Conservation (phyloP, 2,329 filamentous ascomycete genomes). For the Fusarium praegraminearum region DNA sequence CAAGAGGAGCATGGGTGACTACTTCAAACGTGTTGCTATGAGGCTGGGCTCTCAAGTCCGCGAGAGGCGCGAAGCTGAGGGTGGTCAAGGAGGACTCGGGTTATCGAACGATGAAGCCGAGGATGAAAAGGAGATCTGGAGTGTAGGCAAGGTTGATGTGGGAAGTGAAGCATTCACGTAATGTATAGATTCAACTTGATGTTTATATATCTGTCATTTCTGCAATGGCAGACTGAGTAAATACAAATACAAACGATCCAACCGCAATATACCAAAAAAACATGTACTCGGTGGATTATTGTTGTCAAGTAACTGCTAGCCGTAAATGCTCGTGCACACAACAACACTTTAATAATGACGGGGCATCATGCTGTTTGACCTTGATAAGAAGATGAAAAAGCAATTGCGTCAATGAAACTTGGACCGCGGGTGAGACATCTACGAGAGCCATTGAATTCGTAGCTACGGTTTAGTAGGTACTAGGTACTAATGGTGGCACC, state of each 20-base stretch:
- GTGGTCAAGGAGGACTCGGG: conserved; percentile 86
- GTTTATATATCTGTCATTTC: background rate
- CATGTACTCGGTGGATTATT: background rate
- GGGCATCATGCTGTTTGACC: background rate
- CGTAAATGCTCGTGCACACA: no score
- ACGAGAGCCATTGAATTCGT: no score
- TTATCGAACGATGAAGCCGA: conserved; percentile 91
- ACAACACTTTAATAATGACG: background rate
- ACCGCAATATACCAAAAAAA: background rate
- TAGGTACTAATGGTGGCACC: no score
- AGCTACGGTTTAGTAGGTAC: no score
- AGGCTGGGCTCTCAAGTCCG: conserved; percentile 87
- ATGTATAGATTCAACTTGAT: background rate
- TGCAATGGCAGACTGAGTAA: background rate
- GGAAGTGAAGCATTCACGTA: conserved; percentile 44
- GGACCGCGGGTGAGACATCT: no score
- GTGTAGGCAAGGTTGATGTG: conserved; percentile 85
- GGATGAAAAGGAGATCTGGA: conserved; percentile 96
- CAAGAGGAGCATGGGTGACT: conserved; percentile 93
- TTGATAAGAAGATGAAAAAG: background rate
- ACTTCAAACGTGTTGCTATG: conserved; percentile 93
- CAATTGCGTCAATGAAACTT: background rate
- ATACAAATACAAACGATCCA: background rate
- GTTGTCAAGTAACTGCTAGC: background rate
- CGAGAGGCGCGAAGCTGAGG: conserved; percentile 91